Evolutionary conservation across 129 eudicot species (phyloP).

Genomic region (Centaurea solstitialis): DNA sequence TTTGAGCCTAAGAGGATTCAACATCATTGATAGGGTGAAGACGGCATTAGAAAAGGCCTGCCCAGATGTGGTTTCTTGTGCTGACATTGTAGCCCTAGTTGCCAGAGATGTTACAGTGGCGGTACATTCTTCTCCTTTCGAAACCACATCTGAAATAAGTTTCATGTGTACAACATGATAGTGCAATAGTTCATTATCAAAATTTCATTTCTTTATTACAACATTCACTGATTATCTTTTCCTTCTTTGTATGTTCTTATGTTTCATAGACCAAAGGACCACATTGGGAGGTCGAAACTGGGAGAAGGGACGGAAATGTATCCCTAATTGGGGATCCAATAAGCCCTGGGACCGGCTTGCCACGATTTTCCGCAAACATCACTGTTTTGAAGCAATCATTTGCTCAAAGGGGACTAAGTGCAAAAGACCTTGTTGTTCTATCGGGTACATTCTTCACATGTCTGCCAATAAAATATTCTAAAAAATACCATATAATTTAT

Average conservation of each 20-base stretch:
- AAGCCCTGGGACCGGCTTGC: conserved; percentile 37
- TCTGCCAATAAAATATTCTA: too few relatives aligned
- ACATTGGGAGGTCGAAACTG: conserved; percentile 59
- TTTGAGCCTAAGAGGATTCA: conserved; percentile 50
- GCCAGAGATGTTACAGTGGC: conserved; percentile 50
- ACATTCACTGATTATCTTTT: background rate
- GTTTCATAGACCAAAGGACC: conserved; percentile 55
- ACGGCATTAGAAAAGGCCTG: conserved; percentile 48
- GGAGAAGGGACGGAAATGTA: conserved; percentile 73
- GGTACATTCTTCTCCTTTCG: conserved; percentile 29
- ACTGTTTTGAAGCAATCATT: conserved; percentile 31
- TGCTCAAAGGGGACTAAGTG: conserved; percentile 44
- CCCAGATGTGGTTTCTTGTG: conserved; percentile 71
- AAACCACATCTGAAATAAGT: background rate
- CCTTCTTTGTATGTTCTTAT: background rate
- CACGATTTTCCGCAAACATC: conserved; percentile 46
- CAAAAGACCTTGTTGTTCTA: conserved; percentile 62
- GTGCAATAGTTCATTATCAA: background rate
- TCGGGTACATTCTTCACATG: conserved; percentile 36
- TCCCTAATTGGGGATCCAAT: conserved; percentile 35
- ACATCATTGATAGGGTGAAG: conserved; percentile 56
- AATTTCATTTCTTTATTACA: background rate
- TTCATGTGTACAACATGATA: background rate
- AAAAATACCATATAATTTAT: too few relatives aligned
- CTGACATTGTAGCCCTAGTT: conserved; percentile 55